Evolutionary conservation across 306 rosid genomes (phyloP).

Genomic region (Potentilla sterilis): DNA sequence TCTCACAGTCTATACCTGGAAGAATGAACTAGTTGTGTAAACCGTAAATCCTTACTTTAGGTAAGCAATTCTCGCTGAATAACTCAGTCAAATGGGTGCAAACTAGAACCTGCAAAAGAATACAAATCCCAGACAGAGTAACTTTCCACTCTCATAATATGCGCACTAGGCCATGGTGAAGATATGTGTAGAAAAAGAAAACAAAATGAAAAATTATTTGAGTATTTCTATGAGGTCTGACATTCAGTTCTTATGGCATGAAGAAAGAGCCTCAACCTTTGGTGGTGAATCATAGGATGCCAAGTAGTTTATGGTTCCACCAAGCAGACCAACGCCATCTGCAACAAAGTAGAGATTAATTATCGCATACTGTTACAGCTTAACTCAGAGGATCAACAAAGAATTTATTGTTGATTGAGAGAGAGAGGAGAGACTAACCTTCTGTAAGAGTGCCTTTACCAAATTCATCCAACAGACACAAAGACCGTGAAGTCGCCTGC

Average conservation of each 20-base stretch:
- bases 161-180: not conserved
- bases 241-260: not conserved
- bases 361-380: constrained; percentile 18
- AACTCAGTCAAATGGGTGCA: constrained; percentile 95
- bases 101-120: constrained; percentile 68
- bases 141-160: not conserved
- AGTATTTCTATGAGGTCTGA: not conserved
- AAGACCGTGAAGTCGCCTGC: constrained; percentile 80
- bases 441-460: constrained; percentile 98
- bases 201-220: not conserved
- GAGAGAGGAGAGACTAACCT: constrained; percentile 55
- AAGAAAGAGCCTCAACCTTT: constrained; percentile 55
- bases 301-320: constrained; percentile 81
- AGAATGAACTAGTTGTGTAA: constrained; percentile 23
- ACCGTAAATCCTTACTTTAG: constrained; percentile 46
- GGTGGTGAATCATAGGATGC: constrained; percentile 65
- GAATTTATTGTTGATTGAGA: not conserved
- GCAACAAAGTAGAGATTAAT: constrained; percentile 35
- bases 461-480: constrained; percentile 89
- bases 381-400: constrained; percentile 3
- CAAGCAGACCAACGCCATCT: constrained; percentile 94
- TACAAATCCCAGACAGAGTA: not conserved
- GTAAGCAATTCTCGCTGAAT: constrained; percentile 62
- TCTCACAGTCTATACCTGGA: constrained; percentile 5
- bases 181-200: not conserved